Base-by-base conservation (phyloP, 208 protist genomes). In the Angomonas ambiguus region DNA sequence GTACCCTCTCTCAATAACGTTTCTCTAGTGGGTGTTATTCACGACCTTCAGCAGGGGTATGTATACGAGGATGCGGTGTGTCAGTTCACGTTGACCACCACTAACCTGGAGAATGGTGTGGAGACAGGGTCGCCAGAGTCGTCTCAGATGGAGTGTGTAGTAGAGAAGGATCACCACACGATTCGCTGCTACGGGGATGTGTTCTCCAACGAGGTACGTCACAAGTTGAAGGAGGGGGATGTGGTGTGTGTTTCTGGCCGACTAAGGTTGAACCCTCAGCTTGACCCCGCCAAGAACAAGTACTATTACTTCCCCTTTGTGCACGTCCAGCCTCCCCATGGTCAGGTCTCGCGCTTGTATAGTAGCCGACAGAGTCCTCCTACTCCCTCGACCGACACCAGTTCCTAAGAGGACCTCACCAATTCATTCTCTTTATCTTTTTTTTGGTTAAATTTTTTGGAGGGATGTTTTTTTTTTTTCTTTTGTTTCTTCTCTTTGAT, bases 231-330 rank as follows among this genome's bases (percentile, higher is more conserved):
- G 70, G 91, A 96, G 69, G 91, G 91, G 28, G 88, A 76, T 66
- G 86, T 96, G 0, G 85, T 96, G 2, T 93, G 87, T 65, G 91
- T 94, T 13, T 94, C 83, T 58, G 91, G 91, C 20, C 73, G 91
- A 4, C 80, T 96, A 56, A 83, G 91, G 33, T 74, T 96, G 32
- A 96, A 92, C 67, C 91, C 91, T 18, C 91, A 96, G 77, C 72
- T 93, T 67, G 91, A 96, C 72, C 79, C 91, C 30, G 78, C 83
- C 42, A 84, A 79, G 70, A 91, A 87, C 57, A 93, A 92, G 76
- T 91, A 94, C 73, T 94, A 91, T 77, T 96, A 96, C 80, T 96
- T 94, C 67, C 91, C 91, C 2, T 96, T 86, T 62, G 88, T 96
- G 35, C 91, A 96, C 51, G 86, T 96, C 13, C 85, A 93, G 45